A percentile compares a stretch with the other conserved stretches of the same genome.
These are phyloP conservation scores for Cornus florida DNA, from an alignment of 148 eudicot genomes.

Conservation along the genomic window DNA sequence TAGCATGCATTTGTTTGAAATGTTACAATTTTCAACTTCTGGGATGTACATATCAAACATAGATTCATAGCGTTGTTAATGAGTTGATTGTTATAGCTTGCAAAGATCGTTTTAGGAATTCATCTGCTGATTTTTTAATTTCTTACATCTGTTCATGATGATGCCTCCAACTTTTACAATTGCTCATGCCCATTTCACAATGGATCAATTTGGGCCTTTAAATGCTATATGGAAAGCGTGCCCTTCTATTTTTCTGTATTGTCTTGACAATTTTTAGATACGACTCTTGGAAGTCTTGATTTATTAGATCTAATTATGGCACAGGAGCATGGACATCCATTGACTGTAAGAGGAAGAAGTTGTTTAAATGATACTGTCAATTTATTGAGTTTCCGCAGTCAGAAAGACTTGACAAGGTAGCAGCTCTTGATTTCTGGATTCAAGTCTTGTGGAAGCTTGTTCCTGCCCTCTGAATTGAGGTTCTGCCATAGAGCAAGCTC, in stretches of 20 bases:
- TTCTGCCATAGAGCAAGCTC: background rate
- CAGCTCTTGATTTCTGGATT: background rate
- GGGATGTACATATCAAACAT: background rate
- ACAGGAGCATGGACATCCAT: constrained; percentile 15
- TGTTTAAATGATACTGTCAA: background rate
- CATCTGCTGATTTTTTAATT: too few species aligned
- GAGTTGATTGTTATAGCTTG: background rate
- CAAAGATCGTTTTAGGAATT: background rate
- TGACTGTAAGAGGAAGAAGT: background rate
- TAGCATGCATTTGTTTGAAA: background rate
- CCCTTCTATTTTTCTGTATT: background rate
- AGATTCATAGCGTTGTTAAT: background rate
- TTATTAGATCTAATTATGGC: background rate
- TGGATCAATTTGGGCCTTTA: background rate
- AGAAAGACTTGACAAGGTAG: background rate
- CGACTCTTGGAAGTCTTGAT: background rate
- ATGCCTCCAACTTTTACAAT: background rate
- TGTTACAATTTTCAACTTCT: background rate
- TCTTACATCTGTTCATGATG: background rate
- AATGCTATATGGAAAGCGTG: background rate
- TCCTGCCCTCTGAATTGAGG: constrained; percentile 1
- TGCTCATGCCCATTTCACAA: background rate
- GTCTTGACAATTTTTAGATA: background rate
- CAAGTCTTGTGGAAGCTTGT: background rate
- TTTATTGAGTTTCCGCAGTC: background rate